Evolutionary conservation across 768 basidiomycete genomes (phyloP), one percentile per base, ranked within the genome.

Genomic region (Termitomyces sp.): DNA sequence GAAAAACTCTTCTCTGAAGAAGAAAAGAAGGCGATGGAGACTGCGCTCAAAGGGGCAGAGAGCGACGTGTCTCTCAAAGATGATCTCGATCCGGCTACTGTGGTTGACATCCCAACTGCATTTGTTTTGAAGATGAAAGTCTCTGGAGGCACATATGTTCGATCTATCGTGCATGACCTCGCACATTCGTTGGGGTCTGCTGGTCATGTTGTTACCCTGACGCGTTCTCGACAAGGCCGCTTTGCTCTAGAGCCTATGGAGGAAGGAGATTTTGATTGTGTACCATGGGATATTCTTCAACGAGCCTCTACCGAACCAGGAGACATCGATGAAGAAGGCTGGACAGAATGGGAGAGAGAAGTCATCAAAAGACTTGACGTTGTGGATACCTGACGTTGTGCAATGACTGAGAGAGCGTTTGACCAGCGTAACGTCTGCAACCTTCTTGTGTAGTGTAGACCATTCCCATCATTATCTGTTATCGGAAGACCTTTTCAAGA

Each of bases 71-170:
- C 69, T 18, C 64, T 81, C n/a, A 68, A 72, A 58, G 77, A 82
- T 57, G 73, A 76, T 36, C 69, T 66, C 24, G 75, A 79, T 54
- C 49, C 56, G 15, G 60, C 60, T 13, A 44, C 64, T 4, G 62
- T 70, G 10, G 66, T 67, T 29, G 74, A 79, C 54, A 65, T 70
- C 4, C 91, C 95, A 1, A 81, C 87, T 0, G 88, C 88, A 22
- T 97, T 98, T 70, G 86, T 88, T 9, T 76, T 99, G 61, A 83
- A 81, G 55, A 96, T 99, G 94, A 88, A 80, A 60, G 97, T 98
- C 6, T 95, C 94, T 9, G 90, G 92, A 28, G 97, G 97, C 41
- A 98, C 97, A 15, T 99, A 99, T 66, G 95, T 99, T 54, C 88
- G 97, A 51, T 94, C 90, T 1, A 88, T 99, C 62, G 88, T 95